These are phyloP conservation scores for Blumeria graminis DNA, from an alignment of 2,329 filamentous ascomycete genomes.

Conservation along the genomic window DNA sequence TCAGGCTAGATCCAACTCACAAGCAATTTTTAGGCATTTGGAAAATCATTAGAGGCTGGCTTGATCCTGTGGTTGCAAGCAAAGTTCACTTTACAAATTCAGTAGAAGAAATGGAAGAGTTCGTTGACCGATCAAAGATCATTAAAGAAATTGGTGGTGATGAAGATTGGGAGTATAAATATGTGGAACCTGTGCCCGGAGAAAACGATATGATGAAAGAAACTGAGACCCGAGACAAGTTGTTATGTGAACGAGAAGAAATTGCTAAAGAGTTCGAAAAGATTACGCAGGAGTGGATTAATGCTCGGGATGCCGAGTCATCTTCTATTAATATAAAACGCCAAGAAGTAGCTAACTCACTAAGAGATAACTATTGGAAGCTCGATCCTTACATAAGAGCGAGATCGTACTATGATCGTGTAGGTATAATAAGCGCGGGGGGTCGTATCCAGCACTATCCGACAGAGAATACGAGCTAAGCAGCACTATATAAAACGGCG, in stretches of 20 bases:
- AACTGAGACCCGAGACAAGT: conserved; percentile 31
- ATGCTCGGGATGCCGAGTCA: conserved; percentile 16
- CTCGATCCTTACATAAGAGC: conserved; percentile 73
- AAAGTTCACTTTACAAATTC: conserved; percentile 89
- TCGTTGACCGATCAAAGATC: conserved; percentile 46
- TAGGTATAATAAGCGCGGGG: conserved; percentile 40
- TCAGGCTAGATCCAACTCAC: background rate
- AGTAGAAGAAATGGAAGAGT: conserved; percentile 51
- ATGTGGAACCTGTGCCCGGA: conserved; percentile 46
- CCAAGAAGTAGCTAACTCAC: conserved; percentile 31
- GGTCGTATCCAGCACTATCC: conserved; percentile 54
- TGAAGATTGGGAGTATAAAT: conserved; percentile 66
- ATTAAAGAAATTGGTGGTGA: conserved; percentile 66
- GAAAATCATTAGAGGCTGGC: conserved; percentile 87
- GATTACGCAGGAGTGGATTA: conserved; percentile 53
- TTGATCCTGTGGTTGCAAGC: conserved; percentile 82
- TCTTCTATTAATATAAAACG: conserved; percentile 30
- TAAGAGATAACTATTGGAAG: conserved; percentile 64
- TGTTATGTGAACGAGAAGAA: conserved; percentile 37
- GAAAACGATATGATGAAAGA: conserved; percentile 62
- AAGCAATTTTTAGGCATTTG: conserved; percentile 42
- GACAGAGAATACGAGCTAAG: conserved; percentile 1
- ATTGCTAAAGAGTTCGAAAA: conserved; percentile 54
- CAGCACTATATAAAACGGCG: background rate
- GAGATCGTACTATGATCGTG: conserved; percentile 62